These are phyloP conservation scores for Coelastrella sp. DNA, from an alignment of 139 green algal species.

Conservation along the genomic window DNA sequence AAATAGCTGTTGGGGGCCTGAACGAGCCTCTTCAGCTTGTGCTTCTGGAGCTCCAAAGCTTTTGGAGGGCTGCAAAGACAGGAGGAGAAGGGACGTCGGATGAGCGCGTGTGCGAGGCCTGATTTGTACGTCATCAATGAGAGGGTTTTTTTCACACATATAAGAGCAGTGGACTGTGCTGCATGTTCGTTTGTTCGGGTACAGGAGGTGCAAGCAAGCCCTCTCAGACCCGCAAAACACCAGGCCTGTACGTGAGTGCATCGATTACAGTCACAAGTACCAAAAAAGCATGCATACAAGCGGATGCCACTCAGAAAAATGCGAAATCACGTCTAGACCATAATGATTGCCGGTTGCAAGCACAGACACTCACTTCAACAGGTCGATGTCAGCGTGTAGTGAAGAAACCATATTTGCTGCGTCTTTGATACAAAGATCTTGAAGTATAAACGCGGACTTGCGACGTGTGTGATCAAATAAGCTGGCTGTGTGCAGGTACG, in stretches of 20 bases:
- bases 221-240: too few relatives aligned
- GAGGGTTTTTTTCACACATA: not conserved
- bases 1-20: conserved; percentile 91
- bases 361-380: conserved; percentile 21
- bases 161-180: not conserved
- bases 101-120: not conserved
- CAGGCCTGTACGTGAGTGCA: too few relatives aligned
- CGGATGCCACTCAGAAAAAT: not conserved
- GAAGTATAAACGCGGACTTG: too few relatives aligned
- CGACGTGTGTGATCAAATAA: too few relatives aligned
- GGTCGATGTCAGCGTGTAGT: conserved; percentile 28
- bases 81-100: not conserved
- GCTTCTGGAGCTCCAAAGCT: conserved; percentile 94
- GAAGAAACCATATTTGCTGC: not conserved
- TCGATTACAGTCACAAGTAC: too few relatives aligned
- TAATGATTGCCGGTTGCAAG: not conserved
- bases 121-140: not conserved
- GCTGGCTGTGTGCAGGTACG: too few relatives aligned
- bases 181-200: too few relatives aligned
- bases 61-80: conserved; percentile 81
- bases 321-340: not conserved
- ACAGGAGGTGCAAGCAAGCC: too few relatives aligned
- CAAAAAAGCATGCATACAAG: not conserved
- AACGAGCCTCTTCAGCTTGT: conserved; percentile 98
- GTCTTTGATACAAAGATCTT: too few relatives aligned